These are phyloP conservation scores for Themeda triandra DNA, from an alignment of 176 grass and related monocot species.

Conservation along the genomic window DNA sequence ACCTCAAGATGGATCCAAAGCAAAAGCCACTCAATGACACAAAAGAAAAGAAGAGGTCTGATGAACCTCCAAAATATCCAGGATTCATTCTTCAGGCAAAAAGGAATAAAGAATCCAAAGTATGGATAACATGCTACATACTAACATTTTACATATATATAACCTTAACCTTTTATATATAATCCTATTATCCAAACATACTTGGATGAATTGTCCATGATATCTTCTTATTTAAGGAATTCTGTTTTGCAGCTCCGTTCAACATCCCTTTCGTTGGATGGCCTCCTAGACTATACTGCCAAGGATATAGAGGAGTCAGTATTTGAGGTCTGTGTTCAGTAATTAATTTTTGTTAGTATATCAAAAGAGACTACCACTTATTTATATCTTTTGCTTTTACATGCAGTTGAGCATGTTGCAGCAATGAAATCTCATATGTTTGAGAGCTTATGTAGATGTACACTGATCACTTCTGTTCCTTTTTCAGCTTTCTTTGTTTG, in stretches of 20 bases:
- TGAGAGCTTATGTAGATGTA: background rate
- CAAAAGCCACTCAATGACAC: slow-evolving; percentile 47
- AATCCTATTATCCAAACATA: background rate
- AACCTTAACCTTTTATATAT: slow-evolving; percentile 15
- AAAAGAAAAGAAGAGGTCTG: slow-evolving; percentile 62
- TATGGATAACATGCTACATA: slow-evolving; percentile 39
- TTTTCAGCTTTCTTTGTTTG: slow-evolving; percentile 94
- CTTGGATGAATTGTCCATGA: slow-evolving; percentile 5
- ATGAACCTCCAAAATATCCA: slow-evolving; percentile 85
- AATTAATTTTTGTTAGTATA: slow-evolving; percentile 2
- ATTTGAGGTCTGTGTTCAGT: slow-evolving; percentile 73
- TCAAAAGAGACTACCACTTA: background rate
- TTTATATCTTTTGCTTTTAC: background rate
- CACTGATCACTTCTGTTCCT: slow-evolving; percentile 21
- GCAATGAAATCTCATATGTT: background rate
- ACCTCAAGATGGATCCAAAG: slow-evolving; percentile 50
- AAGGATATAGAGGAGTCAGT: slow-evolving; percentile 91
- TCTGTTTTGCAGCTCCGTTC: slow-evolving; percentile 68
- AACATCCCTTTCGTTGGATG: slow-evolving; percentile 78
- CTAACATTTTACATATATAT: background rate
- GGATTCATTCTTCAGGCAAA: slow-evolving; percentile 82
- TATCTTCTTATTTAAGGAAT: slow-evolving; percentile 16
- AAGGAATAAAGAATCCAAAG: slow-evolving; percentile 78
- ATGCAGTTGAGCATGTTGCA: background rate
- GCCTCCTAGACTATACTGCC: slow-evolving; percentile 88